Base-by-base conservation (phyloP, 2,329 filamentous ascomycete genomes). In the Colletotrichum agaves region DNA sequence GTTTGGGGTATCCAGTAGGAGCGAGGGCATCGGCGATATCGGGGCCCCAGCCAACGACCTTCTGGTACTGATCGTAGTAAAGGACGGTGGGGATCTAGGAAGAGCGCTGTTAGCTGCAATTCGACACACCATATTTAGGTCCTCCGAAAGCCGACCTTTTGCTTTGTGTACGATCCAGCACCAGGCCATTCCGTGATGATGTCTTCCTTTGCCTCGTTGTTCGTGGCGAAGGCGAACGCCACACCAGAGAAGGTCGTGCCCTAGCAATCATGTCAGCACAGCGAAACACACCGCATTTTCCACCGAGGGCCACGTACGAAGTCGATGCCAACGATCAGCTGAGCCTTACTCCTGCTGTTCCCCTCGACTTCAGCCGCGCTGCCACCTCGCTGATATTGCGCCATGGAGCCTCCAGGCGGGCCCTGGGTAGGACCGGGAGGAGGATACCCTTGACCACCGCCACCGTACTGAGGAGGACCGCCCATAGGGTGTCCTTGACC, bases 121-220 rank as follows among this genome's bases (percentile, higher is more conserved):
- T 43, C 19, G 23, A 35, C 17, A 46, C 15, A 33, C 31, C 5
- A 33, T 19, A 37, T 11, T 7, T 6, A 7, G n/a, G 13, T 4
- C 8, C 19, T 31, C 31, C 11, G 4, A 1, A 8, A 17, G 55
- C 79, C 50, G 79, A 97, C 95, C 91, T 99, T 99, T 83, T 99
- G 96, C 83, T 98, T 98, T 57, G 96, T 97, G 79, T 97, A 95
- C 63, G 96, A 98, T 73, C 96, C 96, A 39, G 96, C 94, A 73
- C 96, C 96, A 27, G 96, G 96, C 96, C 96, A 99, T 82, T 99
- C 96, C 71, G 95, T 97, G 75, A 99, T 99, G 75, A 98, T 98
- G 79, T 98, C 95, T 81, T 98, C 96, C 79, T 97, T 97, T 69
- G 94, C 94, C 80, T 98, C 94, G 73, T 95, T 97, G 82, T 98